These are phyloP conservation scores for Trichophyton schoenleinii DNA, from an alignment of 2,329 filamentous ascomycete species.

Conservation along the genomic window DNA sequence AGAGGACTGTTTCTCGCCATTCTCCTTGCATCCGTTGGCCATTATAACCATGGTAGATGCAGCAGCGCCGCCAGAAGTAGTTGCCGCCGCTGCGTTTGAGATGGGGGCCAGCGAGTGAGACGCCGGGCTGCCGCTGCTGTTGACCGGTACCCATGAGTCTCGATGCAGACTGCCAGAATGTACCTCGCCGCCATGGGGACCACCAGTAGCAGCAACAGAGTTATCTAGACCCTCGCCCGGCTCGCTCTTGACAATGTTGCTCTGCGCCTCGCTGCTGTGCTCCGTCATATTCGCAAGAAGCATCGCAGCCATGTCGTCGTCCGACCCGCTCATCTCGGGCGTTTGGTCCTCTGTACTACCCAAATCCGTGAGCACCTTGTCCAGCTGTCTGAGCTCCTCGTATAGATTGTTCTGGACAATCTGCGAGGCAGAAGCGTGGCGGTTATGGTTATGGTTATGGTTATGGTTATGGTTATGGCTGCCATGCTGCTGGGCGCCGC, in stretches of 20 bases:
- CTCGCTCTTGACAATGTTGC: conserved; percentile 32
- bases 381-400: conserved; percentile 31
- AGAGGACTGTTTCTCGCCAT: conserved; percentile 1
- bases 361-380: conserved; percentile 31
- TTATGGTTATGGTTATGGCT: no score
- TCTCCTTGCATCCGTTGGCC: neutral
- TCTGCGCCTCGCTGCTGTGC: conserved; percentile 27
- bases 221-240: conserved; percentile 22
- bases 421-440: neutral
- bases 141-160: conserved; percentile 33
- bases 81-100: conserved; percentile 12
- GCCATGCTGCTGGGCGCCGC: neutral
- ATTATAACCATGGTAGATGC: neutral
- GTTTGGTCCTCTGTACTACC: conserved; percentile 30
- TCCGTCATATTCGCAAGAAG: conserved; percentile 19
- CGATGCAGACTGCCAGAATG: conserved; percentile 24
- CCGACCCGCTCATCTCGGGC: conserved; percentile 19
- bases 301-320: conserved; percentile 22
- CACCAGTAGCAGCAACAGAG: conserved; percentile 3
- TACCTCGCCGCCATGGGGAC: conserved; percentile 2
- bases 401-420: conserved; percentile 20
- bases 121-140: conserved; percentile 20
- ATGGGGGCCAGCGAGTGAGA: conserved; percentile 20
- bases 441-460: neutral
- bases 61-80: conserved; percentile 15